Conservation (phyloP, 192 early-diverging fungal species). For the Thoreauomyces humboldtii region DNA sequence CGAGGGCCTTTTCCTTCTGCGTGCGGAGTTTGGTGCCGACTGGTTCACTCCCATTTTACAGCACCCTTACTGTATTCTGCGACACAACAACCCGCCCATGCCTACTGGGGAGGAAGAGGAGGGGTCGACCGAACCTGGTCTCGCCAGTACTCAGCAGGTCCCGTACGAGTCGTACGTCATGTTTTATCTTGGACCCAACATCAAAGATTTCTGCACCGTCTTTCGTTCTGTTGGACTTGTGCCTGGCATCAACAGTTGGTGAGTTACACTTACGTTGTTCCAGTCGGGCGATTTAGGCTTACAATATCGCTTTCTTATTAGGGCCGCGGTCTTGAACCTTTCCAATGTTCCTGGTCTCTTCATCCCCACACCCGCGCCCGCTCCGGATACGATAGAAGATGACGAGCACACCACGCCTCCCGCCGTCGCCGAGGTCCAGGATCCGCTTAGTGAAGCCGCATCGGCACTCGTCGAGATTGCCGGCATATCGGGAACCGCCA, state of each 20-base stretch:
- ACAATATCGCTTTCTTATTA: not conserved
- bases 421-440: not conserved
- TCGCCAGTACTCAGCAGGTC: not conserved
- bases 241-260: constrained; percentile 55
- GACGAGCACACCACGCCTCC: not conserved
- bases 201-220: constrained; percentile 46
- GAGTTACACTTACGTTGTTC: too few relatives aligned
- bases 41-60: constrained; percentile 60
- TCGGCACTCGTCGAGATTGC: constrained; percentile 24
- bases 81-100: constrained; percentile 37
- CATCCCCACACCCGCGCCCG: constrained; percentile 14
- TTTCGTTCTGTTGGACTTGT: constrained; percentile 52
- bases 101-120: not conserved
- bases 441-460: constrained; percentile 15
- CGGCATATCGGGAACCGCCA: constrained; percentile 2
- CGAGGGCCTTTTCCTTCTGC: constrained; percentile 52
- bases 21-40: constrained; percentile 57
- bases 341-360: constrained; percentile 9
- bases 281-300: not conserved
- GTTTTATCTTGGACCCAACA: constrained; percentile 50
- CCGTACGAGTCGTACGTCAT: constrained; percentile 43
- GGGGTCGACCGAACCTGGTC: not conserved
- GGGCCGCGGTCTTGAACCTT: constrained; percentile 15
- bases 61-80: constrained; percentile 50
- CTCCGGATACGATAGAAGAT: constrained; percentile 1